phyloP scores from a whole-genome alignment of 139 green algal genomes.

The Coelastrella sp. region DNA sequence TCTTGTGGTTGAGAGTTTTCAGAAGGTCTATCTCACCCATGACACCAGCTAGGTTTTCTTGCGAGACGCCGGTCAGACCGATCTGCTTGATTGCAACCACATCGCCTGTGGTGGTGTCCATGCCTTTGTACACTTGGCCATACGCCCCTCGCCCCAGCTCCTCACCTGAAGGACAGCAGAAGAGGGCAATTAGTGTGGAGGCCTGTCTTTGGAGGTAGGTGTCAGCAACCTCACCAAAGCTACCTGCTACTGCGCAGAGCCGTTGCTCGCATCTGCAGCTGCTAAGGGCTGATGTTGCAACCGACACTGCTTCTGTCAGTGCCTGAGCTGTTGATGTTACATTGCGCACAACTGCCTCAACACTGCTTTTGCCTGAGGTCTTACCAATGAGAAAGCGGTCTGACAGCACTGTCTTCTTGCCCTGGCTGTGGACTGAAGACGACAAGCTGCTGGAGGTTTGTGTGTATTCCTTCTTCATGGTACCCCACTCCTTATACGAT shows the following conservation, averaged over 20 bases:
- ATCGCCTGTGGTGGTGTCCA: conserved; percentile 86
- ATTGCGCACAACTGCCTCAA: no score
- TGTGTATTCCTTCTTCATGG: not conserved
- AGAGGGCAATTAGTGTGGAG: no score
- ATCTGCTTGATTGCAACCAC: conserved; percentile 97
- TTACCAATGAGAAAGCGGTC: conserved; percentile 1
- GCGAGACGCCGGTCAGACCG: conserved; percentile 72
- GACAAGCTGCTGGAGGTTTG: not conserved
- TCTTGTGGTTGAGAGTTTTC: conserved; percentile 93
- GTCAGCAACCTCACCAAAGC: not conserved
- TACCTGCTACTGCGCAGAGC: not conserved
- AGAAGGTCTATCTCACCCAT: conserved; percentile 93
- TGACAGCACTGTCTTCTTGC: conserved; percentile 1
- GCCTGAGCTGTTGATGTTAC: no score
- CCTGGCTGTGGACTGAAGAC: not conserved
- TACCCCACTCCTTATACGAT: not conserved
- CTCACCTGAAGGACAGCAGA: conserved; percentile 57
- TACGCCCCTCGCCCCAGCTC: conserved; percentile 93
- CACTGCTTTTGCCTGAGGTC: not conserved
- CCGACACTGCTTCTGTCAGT: no score
- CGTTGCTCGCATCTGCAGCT: no score
- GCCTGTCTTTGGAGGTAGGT: no score
- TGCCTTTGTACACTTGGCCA: conserved; percentile 92
- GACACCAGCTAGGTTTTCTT: conserved; percentile 76
- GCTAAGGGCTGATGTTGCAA: no score